Percentiles rank a stretch among this genome's conserved stretches.
Conservation (phyloP, 202 grass and related monocot species). For the Hordeum pubiflorum region DNA sequence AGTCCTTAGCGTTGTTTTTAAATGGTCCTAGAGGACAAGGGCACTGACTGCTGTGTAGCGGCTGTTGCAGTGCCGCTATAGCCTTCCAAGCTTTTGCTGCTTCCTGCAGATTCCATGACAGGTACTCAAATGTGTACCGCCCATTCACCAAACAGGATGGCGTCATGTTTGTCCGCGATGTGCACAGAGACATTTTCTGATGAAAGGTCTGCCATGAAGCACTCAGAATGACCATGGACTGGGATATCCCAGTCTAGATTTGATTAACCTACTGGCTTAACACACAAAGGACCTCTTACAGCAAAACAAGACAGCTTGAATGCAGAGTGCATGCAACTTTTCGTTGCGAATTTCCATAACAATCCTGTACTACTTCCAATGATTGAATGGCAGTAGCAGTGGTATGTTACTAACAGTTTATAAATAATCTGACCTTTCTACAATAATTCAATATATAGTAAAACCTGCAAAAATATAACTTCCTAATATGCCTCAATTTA, state of each 20-base stretch:
- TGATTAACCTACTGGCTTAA: conserved; percentile 79
- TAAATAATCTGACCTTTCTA: neutral
- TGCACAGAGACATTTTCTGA: conserved; percentile 58
- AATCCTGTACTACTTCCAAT: conserved; percentile 4
- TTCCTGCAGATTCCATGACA: conserved; percentile 67
- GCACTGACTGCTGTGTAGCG: neutral
- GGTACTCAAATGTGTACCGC: conserved; percentile 50
- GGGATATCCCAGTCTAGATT: conserved; percentile 65
- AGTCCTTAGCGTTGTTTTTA: neutral
- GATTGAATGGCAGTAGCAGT: conserved; percentile 5
- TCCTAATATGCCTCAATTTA: conserved; percentile 19
- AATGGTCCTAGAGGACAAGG: neutral
- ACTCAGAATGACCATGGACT: conserved; percentile 50
- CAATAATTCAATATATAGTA: conserved; percentile 1
- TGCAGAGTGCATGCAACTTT: conserved; percentile 58
- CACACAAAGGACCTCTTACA: conserved; percentile 68
- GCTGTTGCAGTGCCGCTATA: conserved; percentile 13
- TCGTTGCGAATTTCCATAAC: conserved; percentile 41
- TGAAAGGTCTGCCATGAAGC: conserved; percentile 57
- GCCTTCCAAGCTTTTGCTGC: conserved; percentile 58
- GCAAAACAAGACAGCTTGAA: conserved; percentile 60
- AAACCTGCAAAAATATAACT: conserved; percentile 15
- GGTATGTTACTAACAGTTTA: neutral
- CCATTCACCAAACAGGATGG: conserved; percentile 77
- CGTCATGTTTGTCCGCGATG: conserved; percentile 61